Evolutionary conservation across 495 filamentous ascomycete genomes (phyloP), one percentile per base, ranked within the genome.

Genomic region (Filosporella fistucella): DNA sequence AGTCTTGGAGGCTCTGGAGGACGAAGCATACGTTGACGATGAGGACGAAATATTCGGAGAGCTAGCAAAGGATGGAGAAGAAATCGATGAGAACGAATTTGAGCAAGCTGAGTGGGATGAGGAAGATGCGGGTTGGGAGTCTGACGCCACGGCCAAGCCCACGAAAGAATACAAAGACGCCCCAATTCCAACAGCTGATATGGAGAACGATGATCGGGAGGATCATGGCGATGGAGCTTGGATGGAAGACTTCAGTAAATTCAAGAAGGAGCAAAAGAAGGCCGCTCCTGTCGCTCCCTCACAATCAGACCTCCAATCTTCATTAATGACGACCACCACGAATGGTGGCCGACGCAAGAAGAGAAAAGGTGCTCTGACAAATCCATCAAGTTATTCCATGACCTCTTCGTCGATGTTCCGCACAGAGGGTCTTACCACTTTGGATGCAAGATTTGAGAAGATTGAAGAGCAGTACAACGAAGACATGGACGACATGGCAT

Each of bases 11-110:
- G 94, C 94, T 2, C 69, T 99, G 24, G 93, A 99, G 55, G 94
- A 99, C 52, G 93, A 97, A 28, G 91, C 85, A 6, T 99, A 88
- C 65, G 91, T 99, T 0, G 93, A 97, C 49, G 88, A 93, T 14
- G 85, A 86, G 10, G 87, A 89, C 9, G 84, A 89, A 32, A 60
- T 96, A 20, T 96, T 97, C 60, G 80, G 76, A 17, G 72, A 89
- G 58, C 64, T 99, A 47, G 84, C 89, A 0, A 74, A 79, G 42
- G 84, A 86, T 28, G 85, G 75, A 0, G 73, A 80, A 49, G 91
- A 95, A 58, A 70, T 94, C 34, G 81, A 86, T 3, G 69, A 72
- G 29, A 71, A 74, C 22, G 84, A 86, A 33, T 90, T 85, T 62
- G 78, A 85, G 47, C 72, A 80, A n/a, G 49, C 70, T 13, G 45